A percentile compares a stretch with the other conserved stretches of the same genome.
phyloP scores from a whole-genome alignment of 2,329 filamentous ascomycete genomes.

The Fusarium sp. region DNA sequence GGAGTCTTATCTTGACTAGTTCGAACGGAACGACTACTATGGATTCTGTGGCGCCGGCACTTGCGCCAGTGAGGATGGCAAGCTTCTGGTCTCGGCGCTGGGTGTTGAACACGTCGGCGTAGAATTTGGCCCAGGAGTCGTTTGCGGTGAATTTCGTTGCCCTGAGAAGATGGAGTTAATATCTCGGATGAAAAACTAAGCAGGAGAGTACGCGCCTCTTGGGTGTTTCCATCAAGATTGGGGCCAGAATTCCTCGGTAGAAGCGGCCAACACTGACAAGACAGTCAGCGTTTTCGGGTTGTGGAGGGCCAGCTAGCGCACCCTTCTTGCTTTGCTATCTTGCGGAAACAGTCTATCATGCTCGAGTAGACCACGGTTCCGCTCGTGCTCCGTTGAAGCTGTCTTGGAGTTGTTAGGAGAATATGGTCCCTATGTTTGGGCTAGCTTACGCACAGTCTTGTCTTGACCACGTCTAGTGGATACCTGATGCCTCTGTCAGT shows the following conservation, averaged over 20 bases:
- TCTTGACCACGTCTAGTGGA: not conserved
- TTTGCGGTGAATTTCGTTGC: not conserved
- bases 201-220: not conserved
- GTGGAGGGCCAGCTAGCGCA: not conserved
- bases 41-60: not conserved
- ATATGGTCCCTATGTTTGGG: too few relatives aligned
- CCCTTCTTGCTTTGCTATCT: not conserved
- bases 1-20: not conserved
- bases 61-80: not conserved
- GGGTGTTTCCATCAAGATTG: not conserved
- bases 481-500: not conserved
- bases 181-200: not conserved
- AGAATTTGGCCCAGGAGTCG: not conserved
- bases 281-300: not conserved
- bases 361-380: not conserved
- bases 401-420: not conserved
- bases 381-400: not conserved
- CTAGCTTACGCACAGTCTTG: not conserved
- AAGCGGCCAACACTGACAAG: not conserved
- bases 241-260: not conserved
- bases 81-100: not conserved
- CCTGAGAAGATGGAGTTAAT: not conserved
- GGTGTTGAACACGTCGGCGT: not conserved
- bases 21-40: not conserved
- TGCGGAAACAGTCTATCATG: not conserved